phyloP scores from a whole-genome alignment of 225 moss, liverwort and hornwort genomes.

The Polytrichum formosum region DNA sequence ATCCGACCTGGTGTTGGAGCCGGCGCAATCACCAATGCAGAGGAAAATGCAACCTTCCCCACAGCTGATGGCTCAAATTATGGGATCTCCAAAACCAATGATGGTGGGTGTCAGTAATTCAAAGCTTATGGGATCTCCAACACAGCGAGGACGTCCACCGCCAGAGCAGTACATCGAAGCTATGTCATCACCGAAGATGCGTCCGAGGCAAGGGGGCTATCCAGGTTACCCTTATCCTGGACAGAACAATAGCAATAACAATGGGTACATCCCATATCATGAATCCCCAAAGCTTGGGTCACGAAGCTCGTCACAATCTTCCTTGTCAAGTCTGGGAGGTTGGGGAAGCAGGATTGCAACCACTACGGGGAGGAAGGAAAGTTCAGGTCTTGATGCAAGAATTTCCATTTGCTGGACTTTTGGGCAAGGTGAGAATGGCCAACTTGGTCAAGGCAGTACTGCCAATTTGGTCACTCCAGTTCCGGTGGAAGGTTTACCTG shows the following conservation, averaged over 20 bases:
- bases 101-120: too few relatives aligned
- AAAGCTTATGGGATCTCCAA: conserved; percentile 29
- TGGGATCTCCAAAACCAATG: conserved; percentile 14
- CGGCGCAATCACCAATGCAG: background rate
- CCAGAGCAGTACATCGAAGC: conserved; percentile 29
- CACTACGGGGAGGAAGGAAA: conserved; percentile 24
- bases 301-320: conserved; percentile 2
- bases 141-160: conserved; percentile 30
- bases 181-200: conserved; percentile 37
- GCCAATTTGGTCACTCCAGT: conserved; percentile 24
- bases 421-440: conserved; percentile 66
- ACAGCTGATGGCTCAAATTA: conserved; percentile 32
- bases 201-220: conserved; percentile 36
- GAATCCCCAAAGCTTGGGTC: conserved; percentile 18
- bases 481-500: conserved; percentile 47
- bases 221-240: conserved; percentile 44
- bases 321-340: background rate
- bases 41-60: conserved; percentile 4
- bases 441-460: conserved; percentile 51
- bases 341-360: conserved; percentile 21
- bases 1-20: background rate
- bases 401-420: conserved; percentile 62
- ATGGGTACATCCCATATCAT: conserved; percentile 28
- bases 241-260: conserved; percentile 26
- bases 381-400: conserved; percentile 24